phyloP scores from a whole-genome alignment of 345 rosid genomes.

The Raphanus sativus region DNA sequence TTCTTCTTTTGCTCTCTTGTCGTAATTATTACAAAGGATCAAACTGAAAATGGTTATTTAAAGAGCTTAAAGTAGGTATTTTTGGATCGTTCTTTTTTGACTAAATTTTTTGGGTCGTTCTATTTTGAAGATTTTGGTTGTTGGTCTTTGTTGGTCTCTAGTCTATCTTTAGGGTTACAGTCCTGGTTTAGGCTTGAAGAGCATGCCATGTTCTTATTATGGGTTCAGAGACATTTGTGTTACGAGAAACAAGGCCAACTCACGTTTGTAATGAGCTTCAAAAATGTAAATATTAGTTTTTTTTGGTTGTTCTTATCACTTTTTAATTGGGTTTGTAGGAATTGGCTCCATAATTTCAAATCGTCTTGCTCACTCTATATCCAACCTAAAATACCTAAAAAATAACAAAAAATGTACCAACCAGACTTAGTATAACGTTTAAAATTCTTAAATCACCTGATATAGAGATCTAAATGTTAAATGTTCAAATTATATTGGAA shows the following conservation, averaged over 20 bases:
- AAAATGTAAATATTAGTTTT: neutral
- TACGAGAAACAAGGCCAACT: constrained; percentile 24
- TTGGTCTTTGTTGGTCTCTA: neutral
- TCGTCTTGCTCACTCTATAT: neutral
- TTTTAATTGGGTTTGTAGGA: neutral
- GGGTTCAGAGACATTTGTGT: constrained; percentile 9
- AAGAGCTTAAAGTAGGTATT: neutral
- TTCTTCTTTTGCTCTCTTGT: constrained; percentile 15
- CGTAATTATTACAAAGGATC: constrained; percentile 7
- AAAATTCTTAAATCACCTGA: neutral
- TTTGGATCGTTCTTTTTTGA: constrained; percentile 36
- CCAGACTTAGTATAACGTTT: neutral
- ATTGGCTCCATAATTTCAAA: neutral
- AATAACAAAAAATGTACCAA: neutral
- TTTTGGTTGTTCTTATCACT: neutral
- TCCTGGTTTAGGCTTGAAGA: neutral
- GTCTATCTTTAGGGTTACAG: constrained; percentile 21
- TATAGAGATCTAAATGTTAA: neutral
- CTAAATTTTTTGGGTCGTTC: constrained; percentile 35
- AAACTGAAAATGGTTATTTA: constrained; percentile 11
- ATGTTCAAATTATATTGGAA: neutral
- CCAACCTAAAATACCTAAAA: neutral
- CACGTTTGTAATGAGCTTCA: neutral
- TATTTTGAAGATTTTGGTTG: constrained; percentile 15
- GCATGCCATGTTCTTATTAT: constrained; percentile 15